Percentiles rank a stretch among this genome's conserved stretches.
phyloP scores from a whole-genome alignment of 192 early-diverging fungal genomes.

The Gaertneriomyces sp. region DNA sequence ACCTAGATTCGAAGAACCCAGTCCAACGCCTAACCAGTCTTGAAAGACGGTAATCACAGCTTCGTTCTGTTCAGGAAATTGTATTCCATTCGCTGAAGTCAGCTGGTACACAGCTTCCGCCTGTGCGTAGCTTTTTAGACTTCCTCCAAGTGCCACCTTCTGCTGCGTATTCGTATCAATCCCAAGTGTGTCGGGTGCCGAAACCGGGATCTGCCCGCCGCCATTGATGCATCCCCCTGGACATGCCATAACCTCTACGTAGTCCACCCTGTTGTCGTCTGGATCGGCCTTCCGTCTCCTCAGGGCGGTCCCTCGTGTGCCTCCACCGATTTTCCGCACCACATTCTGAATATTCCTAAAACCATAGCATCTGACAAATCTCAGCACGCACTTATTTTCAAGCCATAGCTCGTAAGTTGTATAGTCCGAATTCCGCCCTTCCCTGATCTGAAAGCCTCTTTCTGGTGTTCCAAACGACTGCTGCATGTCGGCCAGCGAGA shows the following conservation, averaged over 20 bases:
- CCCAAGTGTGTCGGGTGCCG: neutral
- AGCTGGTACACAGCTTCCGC: constrained; percentile 68
- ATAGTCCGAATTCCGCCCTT: constrained; percentile 80
- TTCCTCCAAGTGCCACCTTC: constrained; percentile 33
- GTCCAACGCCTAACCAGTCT: constrained; percentile 69
- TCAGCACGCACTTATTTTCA: constrained; percentile 52
- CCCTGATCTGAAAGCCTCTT: constrained; percentile 56
- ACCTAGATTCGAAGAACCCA: constrained; percentile 26
- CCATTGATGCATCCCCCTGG: constrained; percentile 97
- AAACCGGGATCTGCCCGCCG: constrained; percentile 84
- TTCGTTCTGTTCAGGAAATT: constrained; percentile 67
- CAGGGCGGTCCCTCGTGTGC: constrained; percentile 2
- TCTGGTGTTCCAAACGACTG: constrained; percentile 27
- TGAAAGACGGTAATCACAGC: constrained; percentile 50
- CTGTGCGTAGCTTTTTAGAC: constrained; percentile 72
- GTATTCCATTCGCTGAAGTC: constrained; percentile 24
- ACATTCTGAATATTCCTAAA: constrained; percentile 98
- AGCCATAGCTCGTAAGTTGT: constrained; percentile 52
- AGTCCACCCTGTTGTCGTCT: constrained; percentile 23
- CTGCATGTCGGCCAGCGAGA: constrained; percentile 54
- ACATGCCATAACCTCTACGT: constrained; percentile 97
- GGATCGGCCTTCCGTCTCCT: neutral
- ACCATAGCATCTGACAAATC: constrained; percentile 87
- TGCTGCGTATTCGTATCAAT: neutral
- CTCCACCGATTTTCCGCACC: constrained; percentile 75